Base-by-base conservation (phyloP, 2,329 filamentous ascomycete species). In the Microdochium paspali region DNA sequence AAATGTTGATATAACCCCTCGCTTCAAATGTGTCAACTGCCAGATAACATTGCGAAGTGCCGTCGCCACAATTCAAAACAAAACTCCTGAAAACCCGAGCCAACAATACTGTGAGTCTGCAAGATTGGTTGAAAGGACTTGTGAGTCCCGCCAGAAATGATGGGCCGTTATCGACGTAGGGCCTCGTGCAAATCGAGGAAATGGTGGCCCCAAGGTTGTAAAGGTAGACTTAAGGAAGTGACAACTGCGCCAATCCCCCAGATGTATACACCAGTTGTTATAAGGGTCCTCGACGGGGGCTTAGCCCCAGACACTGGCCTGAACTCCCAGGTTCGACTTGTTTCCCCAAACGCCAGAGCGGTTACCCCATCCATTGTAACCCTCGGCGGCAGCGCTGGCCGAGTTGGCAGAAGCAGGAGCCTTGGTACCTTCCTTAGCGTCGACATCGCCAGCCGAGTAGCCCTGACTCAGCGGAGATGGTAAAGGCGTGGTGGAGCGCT, bases 221-320 rank as follows among this genome's bases (percentile, higher is more conserved):
- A n/a, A n/a, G n/a, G n/a, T n/a, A n/a, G n/a, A n/a, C n/a, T n/a
- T n/a, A n/a, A n/a, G n/a, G n/a, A n/a, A n/a, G n/a, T n/a, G n/a
- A n/a, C n/a, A n/a, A n/a, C n/a, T n/a, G n/a, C n/a, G n/a, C n/a
- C n/a, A n/a, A n/a, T n/a, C n/a, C n/a, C n/a, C n/a, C n/a, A n/a
- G n/a, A n/a, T n/a, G n/a, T n/a, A n/a, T n/a, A n/a, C n/a, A n/a
- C n/a, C n/a, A n/a, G n/a, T n/a, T n/a, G n/a, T n/a, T n/a, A n/a
- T n/a, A n/a, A n/a, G n/a, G n/a, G n/a, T n/a, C n/a, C n/a, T n/a
- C n/a, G n/a, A n/a, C n/a, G n/a, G n/a, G n/a, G n/a, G n/a, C n/a
- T n/a, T n/a, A n/a, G n/a, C 90, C 90, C 90, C 90, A 97, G 56
- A 96, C 91, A 54, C 89, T 94, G 54, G 90, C 90, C 65, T 94